Evolutionary conservation across 805 yeast genomes (phyloP).

Genomic region (Ogataea paraovalis): DNA sequence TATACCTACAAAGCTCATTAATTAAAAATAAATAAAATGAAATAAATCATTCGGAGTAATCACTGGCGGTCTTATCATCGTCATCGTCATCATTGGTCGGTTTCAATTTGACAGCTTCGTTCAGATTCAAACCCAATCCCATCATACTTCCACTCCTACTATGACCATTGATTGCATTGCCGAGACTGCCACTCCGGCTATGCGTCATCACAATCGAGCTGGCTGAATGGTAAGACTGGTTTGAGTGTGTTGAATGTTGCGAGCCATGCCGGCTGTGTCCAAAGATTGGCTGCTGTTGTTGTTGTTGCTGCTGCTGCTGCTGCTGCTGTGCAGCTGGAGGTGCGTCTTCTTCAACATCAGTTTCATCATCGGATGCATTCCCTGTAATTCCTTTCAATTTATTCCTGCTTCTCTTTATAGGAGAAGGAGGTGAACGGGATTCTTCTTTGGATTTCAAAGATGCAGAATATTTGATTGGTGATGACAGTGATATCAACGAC

Average conservation of each 20-base stretch:
- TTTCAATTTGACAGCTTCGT: not conserved
- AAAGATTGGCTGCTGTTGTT: not conserved
- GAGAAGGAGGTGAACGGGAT: slow-evolving; percentile 17
- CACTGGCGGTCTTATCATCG: slow-evolving; percentile 25
- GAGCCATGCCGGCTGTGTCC: not conserved
- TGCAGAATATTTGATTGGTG: slow-evolving; percentile 40
- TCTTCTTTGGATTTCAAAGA: slow-evolving; percentile 4
- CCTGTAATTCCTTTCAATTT: not conserved
- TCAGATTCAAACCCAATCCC: slow-evolving; percentile 1
- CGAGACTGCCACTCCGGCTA: not conserved
- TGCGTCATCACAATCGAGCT: not conserved
- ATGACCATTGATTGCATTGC: not conserved
- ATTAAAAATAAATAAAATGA: not conserved
- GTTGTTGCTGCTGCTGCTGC: not conserved
- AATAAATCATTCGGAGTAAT: slow-evolving; percentile 14
- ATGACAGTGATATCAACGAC: slow-evolving; percentile 52
- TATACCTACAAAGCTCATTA: not conserved
- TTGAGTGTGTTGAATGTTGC: not conserved
- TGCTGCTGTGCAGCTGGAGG: too few relatives aligned
- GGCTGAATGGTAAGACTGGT: not conserved
- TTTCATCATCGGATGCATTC: slow-evolving; percentile 2
- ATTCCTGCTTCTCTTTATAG: not conserved
- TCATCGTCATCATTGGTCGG: slow-evolving; percentile 21
- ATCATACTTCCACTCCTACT: not conserved
- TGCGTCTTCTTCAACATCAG: slow-evolving; percentile 1